A percentile compares a stretch with the other conserved stretches of the same genome.
phyloP scores from a whole-genome alignment of 805 yeast species.

The Saturnispora silvae region DNA sequence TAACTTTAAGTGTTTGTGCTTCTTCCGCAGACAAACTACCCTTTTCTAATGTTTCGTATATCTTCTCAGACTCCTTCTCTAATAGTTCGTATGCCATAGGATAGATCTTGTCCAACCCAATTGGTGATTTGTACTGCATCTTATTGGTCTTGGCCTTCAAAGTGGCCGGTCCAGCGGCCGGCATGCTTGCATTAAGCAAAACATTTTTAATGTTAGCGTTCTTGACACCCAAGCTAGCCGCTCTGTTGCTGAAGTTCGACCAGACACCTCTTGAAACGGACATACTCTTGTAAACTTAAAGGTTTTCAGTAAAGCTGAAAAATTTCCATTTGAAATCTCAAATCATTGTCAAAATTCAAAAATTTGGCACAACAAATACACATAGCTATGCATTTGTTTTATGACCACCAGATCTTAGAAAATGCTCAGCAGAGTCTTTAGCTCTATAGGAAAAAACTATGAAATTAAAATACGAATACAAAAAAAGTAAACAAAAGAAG shows the following conservation, averaged over 20 bases:
- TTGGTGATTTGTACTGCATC: conserved; percentile 54
- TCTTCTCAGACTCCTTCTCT: conserved; percentile 32
- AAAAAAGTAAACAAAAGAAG: background rate
- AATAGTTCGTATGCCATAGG: conserved; percentile 54
- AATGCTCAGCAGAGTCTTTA: no score
- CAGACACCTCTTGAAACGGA: conserved; percentile 26
- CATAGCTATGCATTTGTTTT: no score
- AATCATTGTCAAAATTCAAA: no score
- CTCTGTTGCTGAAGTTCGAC: conserved; percentile 27
- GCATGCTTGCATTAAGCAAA: conserved; percentile 24
- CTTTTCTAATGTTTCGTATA: conserved; percentile 30
- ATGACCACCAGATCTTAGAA: no score
- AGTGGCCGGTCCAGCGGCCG: conserved; percentile 42
- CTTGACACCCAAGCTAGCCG: conserved; percentile 23
- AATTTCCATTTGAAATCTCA: no score
- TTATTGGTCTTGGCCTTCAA: conserved; percentile 33
- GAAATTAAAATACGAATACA: background rate
- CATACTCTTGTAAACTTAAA: conserved; percentile 4
- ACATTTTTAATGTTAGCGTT: conserved; percentile 21
- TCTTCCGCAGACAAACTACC: conserved; percentile 18
- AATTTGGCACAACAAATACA: no score
- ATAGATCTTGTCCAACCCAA: conserved; percentile 61
- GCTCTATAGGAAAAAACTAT: no score
- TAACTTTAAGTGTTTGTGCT: conserved; percentile 29
- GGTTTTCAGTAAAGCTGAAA: background rate